Conservation (phyloP, 495 filamentous ascomycete species). For the Beverwykella pulmonaria region DNA sequence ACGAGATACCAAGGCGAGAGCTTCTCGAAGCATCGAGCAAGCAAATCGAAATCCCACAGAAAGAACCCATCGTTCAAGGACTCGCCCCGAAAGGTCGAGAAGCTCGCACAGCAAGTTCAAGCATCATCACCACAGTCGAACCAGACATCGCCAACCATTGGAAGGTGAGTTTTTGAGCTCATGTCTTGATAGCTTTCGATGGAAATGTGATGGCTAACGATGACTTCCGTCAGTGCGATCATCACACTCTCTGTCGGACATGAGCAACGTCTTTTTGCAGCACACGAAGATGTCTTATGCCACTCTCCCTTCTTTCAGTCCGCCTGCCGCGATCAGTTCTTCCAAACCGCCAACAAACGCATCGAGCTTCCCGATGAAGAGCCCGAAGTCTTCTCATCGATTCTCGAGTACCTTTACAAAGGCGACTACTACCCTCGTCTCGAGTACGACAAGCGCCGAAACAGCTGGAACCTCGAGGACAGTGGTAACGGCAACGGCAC, state of each 20-base stretch:
- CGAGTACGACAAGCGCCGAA: conserved; percentile 47
- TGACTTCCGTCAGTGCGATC: conserved; percentile 63
- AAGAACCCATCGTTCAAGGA: conserved; percentile 47
- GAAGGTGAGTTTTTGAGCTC: conserved; percentile 30
- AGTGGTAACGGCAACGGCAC: conserved; percentile 26
- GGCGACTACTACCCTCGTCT: conserved; percentile 78
- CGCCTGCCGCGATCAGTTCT: conserved; percentile 62
- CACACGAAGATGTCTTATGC: conserved; percentile 82
- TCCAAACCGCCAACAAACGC: conserved; percentile 65
- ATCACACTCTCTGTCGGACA: conserved; percentile 78
- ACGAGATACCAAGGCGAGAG: conserved; percentile 44
- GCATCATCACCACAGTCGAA: conserved; percentile 34
- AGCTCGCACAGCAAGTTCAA: conserved; percentile 32
- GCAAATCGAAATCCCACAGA: conserved; percentile 46
- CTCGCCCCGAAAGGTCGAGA: conserved; percentile 35
- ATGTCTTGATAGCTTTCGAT: background rate
- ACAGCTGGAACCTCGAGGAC: conserved; percentile 47
- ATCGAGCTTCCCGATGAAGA: conserved; percentile 82
- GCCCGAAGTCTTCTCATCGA: conserved; percentile 85
- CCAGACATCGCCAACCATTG: conserved; percentile 35
- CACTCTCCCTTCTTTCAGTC: conserved; percentile 74
- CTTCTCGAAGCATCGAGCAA: conserved; percentile 45
- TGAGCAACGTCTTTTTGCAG: conserved; percentile 81
- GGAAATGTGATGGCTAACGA: conserved; percentile 8
- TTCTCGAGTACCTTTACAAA: conserved; percentile 93